Conservation (phyloP, 768 basidiomycete genomes). For the Cyathus striatus region DNA sequence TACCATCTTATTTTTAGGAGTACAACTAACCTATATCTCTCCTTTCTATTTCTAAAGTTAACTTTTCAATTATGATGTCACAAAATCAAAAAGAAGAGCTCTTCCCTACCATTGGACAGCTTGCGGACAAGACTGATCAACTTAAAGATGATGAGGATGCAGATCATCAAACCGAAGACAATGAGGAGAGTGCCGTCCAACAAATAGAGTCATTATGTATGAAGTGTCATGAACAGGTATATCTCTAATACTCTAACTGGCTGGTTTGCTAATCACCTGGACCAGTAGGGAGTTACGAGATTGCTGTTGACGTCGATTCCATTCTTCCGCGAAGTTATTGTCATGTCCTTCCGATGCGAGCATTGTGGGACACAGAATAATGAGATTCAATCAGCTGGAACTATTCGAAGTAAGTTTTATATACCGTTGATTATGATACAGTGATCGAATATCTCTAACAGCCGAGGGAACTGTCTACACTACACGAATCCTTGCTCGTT, state of each 20-base stretch:
- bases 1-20: too few relatives aligned
- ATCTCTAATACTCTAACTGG: not conserved
- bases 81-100: slow-evolving; percentile 26
- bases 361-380: slow-evolving; percentile 89
- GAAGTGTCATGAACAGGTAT: slow-evolving; percentile 88
- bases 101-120: slow-evolving; percentile 55
- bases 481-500: slow-evolving; percentile 62
- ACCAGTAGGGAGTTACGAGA: slow-evolving; percentile 73
- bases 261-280: slow-evolving; percentile 14
- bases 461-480: slow-evolving; percentile 85
- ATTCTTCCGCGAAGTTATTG: slow-evolving; percentile 90
- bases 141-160: slow-evolving; percentile 5
- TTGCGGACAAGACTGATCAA: slow-evolving; percentile 44
- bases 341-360: slow-evolving; percentile 96
- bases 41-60: too few relatives aligned
- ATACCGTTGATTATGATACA: not conserved
- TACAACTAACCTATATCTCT: too few relatives aligned
- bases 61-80: too few relatives aligned
- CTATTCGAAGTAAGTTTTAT: slow-evolving; percentile 68
- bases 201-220: slow-evolving; percentile 93
- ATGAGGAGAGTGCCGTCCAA: slow-evolving; percentile 68
- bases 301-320: slow-evolving; percentile 92
- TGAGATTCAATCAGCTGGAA: slow-evolving; percentile 88
- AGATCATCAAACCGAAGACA: slow-evolving; percentile 21
- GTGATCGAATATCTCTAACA: slow-evolving; percentile 19